phyloP scores from a whole-genome alignment of 192 early-diverging fungal genomes.

The Backusella tarrabulga region DNA sequence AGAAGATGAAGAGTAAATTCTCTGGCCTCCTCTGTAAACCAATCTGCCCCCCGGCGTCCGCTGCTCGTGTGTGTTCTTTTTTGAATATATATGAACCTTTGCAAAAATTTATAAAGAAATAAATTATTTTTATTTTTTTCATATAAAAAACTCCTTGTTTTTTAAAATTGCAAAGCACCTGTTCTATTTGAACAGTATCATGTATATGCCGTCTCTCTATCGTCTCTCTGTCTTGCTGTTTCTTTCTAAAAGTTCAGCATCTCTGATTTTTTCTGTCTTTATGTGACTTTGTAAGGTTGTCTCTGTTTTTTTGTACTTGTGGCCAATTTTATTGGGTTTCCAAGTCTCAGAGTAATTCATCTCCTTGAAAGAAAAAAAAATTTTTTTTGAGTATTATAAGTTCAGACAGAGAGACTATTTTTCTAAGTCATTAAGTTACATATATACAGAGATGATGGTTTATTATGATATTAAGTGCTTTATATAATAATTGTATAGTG shows the following conservation, averaged over 20 bases:
- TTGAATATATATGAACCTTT: conserved; percentile 21
- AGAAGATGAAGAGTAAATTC: conserved; percentile 63
- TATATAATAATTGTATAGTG: background rate
- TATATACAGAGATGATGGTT: background rate
- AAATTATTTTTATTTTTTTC: conserved; percentile 22
- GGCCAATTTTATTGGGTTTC: background rate
- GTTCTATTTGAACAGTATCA: background rate
- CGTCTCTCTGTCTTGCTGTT: background rate
- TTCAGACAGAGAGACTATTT: background rate
- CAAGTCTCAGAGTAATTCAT: background rate
- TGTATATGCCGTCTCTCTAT: background rate
- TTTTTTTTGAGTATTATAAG: background rate
- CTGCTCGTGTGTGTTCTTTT: background rate
- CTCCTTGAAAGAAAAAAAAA: background rate
- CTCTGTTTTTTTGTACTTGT: background rate
- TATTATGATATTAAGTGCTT: background rate
- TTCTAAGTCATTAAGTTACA: too few species aligned
- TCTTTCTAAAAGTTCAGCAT: background rate
- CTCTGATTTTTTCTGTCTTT: background rate
- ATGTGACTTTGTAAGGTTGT: background rate
- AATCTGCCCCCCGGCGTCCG: background rate
- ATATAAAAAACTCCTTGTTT: background rate
- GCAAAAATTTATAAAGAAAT: conserved; percentile 17
- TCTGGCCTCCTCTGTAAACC: background rate
- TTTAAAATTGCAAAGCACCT: conserved; percentile 1